Evolutionary conservation across 352 stramenopile species (phyloP), one percentile per base, ranked within the genome.

Genomic region (Elongisporangium senticosum): DNA sequence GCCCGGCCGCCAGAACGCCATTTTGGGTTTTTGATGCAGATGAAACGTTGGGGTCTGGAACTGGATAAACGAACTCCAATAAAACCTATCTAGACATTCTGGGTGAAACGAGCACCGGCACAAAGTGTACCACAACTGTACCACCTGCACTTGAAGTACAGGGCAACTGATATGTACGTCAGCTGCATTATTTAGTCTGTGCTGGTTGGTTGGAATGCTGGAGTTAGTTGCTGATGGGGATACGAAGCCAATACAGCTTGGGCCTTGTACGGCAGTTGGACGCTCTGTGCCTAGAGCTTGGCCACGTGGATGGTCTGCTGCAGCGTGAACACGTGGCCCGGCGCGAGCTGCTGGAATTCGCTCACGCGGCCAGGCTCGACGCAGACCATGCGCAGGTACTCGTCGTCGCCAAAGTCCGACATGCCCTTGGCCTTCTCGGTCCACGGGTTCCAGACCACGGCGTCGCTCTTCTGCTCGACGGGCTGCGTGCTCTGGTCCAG

Each of bases 361-460:
- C 78, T 93, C 21, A 95, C 86, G 47, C 85, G 73, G 19, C 95
- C 95, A 11, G 96, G 95, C 71, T 99, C 95, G 48, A 98, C 85
- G 67, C 96, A 99, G 62, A 98, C 81, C 94, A 99, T 98, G 28
- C 86, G 78, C 50, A 88, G 58, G 66, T 97, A 98, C 71, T 98
- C 90, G 50, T 98, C 95, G 63, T 98, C 86, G 39, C 78, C 90
- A 75, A 98, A 98, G 75, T 99, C 95, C 55, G 68, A 69, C 86
- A 98, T 97, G 43, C 65, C 72, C 64, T 93, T 89, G 33, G 94
- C 89, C 69, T 98, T 99, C 51, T 93, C 84, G 47, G 88, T 73
- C 75, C 92, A 96, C 40, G 95, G 96, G 83, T 98, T 98, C 93
- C 91, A 98, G 26, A 98, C 86, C 15, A 98, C 92, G n/a, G 77